Evolutionary conservation across 2,329 filamentous ascomycete species (phyloP), one percentile per base, ranked within the genome.

Genomic region (Leptographium galeiforme): DNA sequence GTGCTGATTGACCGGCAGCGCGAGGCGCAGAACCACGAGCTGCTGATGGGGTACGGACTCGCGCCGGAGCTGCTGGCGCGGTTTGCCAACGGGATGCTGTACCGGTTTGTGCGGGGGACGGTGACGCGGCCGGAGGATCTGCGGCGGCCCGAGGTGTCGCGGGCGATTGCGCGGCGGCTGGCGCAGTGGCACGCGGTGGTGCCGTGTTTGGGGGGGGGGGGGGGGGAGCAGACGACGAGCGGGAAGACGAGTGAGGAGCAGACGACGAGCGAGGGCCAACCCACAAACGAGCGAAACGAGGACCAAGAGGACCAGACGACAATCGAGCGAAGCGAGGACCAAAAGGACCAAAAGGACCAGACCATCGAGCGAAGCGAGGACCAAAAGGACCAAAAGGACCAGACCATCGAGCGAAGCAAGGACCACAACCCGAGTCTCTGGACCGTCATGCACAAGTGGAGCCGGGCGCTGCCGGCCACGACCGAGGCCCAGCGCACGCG

Each of bases 391-490:
- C 47, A n/a, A 25, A 25, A 25, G 5, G 13, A 2, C 12, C 2
- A 39, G 4, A 56, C 63, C 6, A 36, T 2, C 12, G 34, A 36
- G 8, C 34, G 12, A 8, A 36, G 25, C 25, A 5, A 8, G 12
- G 34, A 7, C 32, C 32, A 13, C n/a, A n/a, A 94, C 66, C 72
- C 44, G 8, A 47, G 18, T 10, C 44, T 95, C 53, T 98, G 93
- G 93, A 89, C 87, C 8, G 89, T 94, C 38, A 86, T 96, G 78
- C 89, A 95, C 67, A 94, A 90, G 70, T 98, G 93, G 93, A 89
- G 96, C 54, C 72, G 84, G 60, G 91, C 88, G 41, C 74, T 98
- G 57, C 90, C 93, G 13, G 81, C 76, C 51, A 74, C 76, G 53
- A 93, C 85, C 6, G 79, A 84, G 38, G 75, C 78, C 53, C 80